Conservation (phyloP, 345 rosid species). For the Camelina laxa region DNA sequence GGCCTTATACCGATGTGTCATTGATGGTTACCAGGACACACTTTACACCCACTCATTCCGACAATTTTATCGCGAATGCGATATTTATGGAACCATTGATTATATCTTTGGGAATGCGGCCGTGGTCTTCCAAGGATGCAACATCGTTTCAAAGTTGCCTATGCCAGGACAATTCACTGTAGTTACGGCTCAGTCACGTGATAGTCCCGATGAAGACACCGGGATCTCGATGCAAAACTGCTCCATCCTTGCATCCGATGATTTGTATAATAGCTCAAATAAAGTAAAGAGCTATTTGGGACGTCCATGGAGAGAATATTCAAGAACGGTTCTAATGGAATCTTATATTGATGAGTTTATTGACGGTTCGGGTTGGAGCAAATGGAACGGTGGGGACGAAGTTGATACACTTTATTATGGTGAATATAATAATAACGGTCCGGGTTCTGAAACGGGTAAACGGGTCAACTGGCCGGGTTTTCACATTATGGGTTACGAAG, state of each 20-base stretch:
- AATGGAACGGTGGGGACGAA: conserved; percentile 57
- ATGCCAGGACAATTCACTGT: conserved; percentile 68
- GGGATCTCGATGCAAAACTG: conserved; percentile 89
- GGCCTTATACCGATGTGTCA: conserved; percentile 62
- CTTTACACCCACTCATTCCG: conserved; percentile 71
- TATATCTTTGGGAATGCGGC: conserved; percentile 82
- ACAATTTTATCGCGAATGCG: conserved; percentile 83
- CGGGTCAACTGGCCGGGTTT: conserved; percentile 80
- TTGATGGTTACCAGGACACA: conserved; percentile 77
- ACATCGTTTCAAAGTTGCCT: conserved; percentile 70
- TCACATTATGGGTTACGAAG: conserved; percentile 66
- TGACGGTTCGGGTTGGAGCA: conserved; percentile 66
- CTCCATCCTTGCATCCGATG: conserved; percentile 61
- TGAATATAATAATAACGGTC: conserved; percentile 79
- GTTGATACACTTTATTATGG: conserved; percentile 70
- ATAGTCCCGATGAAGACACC: conserved; percentile 61
- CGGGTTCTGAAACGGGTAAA: conserved; percentile 61
- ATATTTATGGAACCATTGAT: conserved; percentile 73
- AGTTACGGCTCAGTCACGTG: conserved; percentile 78
- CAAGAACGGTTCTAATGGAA: conserved; percentile 64
- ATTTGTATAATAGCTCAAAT: conserved; percentile 45
- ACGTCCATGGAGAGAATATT: conserved; percentile 73
- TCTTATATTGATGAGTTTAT: conserved; percentile 74
- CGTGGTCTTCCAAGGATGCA: conserved; percentile 71
- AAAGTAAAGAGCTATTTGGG: conserved; percentile 70